phyloP scores from a whole-genome alignment of 441 rosid genomes.

The Euphorbia celastroides region DNA sequence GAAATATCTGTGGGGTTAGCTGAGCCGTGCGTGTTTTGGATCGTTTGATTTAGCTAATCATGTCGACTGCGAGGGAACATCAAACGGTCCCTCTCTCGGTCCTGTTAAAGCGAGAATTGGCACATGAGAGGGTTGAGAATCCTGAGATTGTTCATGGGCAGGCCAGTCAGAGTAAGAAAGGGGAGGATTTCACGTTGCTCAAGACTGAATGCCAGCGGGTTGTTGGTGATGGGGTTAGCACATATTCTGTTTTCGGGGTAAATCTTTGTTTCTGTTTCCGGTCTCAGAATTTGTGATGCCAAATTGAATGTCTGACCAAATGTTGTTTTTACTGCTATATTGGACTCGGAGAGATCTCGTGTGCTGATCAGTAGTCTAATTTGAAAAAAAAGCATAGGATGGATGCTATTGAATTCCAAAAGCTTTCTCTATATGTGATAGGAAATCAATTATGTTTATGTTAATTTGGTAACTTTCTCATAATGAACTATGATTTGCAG shows the following conservation, averaged over 20 bases:
- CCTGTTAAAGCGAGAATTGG: conserved; percentile 81
- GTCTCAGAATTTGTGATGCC: neutral
- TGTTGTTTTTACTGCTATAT: conserved; percentile 1
- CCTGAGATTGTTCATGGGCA: conserved; percentile 79
- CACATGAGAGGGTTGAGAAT: conserved; percentile 66
- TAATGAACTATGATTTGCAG: conserved; percentile 35
- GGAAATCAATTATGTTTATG: neutral
- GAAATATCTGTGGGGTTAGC: neutral
- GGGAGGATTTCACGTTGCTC: conserved; percentile 77
- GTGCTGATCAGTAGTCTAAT: neutral
- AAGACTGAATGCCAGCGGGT: conserved; percentile 80
- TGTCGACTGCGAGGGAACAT: conserved; percentile 51
- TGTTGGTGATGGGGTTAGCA: conserved; percentile 76
- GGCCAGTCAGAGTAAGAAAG: conserved; percentile 94
- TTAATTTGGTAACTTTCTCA: neutral
- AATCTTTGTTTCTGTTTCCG: neutral
- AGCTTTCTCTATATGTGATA: neutral
- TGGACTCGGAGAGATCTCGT: neutral
- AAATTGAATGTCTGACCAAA: neutral
- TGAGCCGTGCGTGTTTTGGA: conserved; percentile 5
- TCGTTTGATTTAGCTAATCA: conserved; percentile 20
- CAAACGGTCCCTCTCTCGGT: conserved; percentile 93
- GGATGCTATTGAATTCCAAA: neutral
- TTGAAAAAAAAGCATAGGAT: neutral
- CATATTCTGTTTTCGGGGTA: conserved; percentile 89